Base-by-base conservation (phyloP, 306 rosid genomes). In the Sphenostylis stenocarpa region DNA sequence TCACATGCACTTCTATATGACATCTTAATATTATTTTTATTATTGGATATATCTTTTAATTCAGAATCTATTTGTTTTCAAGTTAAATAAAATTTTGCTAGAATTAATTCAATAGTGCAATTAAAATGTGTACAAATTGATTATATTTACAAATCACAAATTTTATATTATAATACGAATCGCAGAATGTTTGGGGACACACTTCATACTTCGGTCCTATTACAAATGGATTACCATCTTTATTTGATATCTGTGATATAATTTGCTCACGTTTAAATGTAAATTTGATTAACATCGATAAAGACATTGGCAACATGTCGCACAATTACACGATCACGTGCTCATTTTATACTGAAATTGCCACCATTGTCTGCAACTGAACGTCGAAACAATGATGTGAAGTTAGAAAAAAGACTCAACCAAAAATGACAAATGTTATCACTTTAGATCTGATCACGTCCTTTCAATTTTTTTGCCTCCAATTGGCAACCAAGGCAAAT, bases 401-500 rank as follows among this genome's bases (percentile, higher is more conserved):
- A 61, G 14, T 48, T 19, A 26, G 38, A 23, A 17, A 26, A 61
- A 44, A 14, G 34, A 13, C 14, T 13, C 66, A 55, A 26, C 39
- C 7, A 47, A 33, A 49, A 52, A 70, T 17, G 9, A 47, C 21
- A 38, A 78, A 64, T 17, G 43, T 55, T 38, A 66, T 66, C 56
- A 26, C 44, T 77, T 67, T 48, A 77, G 60, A 67, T 71, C 74
- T 67, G 21, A 72, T 44, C 44, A 16, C 2, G 60, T 53, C 51
- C 4, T 29, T 66, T 28, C 41, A 67, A 67, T 52, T 63, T 52
- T 63, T 74, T 63, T 26, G 26, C 72, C 26, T 75, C 67, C 61
- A 74, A 29, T 76, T 13, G 39, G 68, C 73, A 63, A 67, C 36
- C 43, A 57, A 60, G 52, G 20, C 6, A 20, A 49, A 39, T 38